These are phyloP conservation scores for Blastomyces percursus DNA, from an alignment of 2,329 filamentous ascomycete genomes.

Conservation along the genomic window DNA sequence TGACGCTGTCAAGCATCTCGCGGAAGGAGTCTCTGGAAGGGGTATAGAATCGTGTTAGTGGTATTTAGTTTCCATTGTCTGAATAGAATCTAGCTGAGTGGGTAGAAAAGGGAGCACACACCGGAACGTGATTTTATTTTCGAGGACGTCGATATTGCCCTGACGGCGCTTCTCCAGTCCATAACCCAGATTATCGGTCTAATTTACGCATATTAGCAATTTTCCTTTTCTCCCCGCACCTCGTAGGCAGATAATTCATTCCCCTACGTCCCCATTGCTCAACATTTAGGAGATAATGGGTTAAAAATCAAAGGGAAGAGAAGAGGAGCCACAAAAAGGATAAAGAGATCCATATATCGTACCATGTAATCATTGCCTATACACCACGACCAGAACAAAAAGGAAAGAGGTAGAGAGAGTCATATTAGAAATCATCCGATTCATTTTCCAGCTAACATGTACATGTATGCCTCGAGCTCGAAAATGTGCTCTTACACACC, in stretches of 20 bases:
- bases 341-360: conserved; percentile 14
- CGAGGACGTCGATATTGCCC: conserved; percentile 67
- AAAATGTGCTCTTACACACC: not conserved
- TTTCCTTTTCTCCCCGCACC: not conserved
- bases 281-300: not conserved
- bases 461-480: not conserved
- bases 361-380: conserved; percentile 57
- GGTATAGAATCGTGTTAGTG: not conserved
- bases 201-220: conserved; percentile 19
- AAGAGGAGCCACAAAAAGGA: not conserved
- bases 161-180: conserved; percentile 58
- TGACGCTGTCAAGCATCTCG: conserved; percentile 84
- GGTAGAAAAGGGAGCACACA: conserved; percentile 19
- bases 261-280: not conserved
- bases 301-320: not conserved
- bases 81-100: not conserved
- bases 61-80: not conserved
- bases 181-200: conserved; percentile 89
- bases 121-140: conserved; percentile 60
- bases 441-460: not conserved
- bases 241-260: not conserved
- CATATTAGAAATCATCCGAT: not conserved
- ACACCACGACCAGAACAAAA: conserved; percentile 11
- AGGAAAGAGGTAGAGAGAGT: not conserved
- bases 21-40: conserved; percentile 61